A percentile compares a stretch with the other conserved stretches of the same genome.
Evolutionary conservation across 495 filamentous ascomycete genomes (phyloP).

Genomic region (Platismatia glauca): DNA sequence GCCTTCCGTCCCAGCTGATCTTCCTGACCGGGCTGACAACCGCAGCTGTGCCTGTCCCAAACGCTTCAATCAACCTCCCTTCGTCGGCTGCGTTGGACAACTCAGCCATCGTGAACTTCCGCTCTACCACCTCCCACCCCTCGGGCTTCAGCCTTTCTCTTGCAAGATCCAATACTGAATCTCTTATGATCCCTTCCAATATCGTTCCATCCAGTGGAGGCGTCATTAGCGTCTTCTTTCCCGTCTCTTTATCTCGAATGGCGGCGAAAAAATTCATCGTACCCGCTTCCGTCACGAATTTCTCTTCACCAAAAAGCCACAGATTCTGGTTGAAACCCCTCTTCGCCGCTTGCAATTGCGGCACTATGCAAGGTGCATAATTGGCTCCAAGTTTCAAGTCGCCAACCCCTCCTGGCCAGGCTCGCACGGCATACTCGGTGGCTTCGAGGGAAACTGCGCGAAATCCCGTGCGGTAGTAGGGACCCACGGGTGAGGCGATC

Average conservation of each 20-base stretch:
- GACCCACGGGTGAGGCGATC: conserved; percentile 93
- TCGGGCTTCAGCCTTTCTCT: conserved; percentile 71
- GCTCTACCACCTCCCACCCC: conserved; percentile 81
- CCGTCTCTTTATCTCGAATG: conserved; percentile 69
- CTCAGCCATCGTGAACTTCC: conserved; percentile 81
- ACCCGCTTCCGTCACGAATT: conserved; percentile 90
- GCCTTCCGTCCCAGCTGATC: conserved; percentile 73
- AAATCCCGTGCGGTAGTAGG: conserved; percentile 97
- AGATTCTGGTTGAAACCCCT: conserved; percentile 96
- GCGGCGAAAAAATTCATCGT: conserved; percentile 97
- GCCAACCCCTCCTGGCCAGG: conserved; percentile 94
- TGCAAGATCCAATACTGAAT: conserved; percentile 76
- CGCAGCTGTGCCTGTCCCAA: conserved; percentile 85
- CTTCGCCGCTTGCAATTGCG: conserved; percentile 80
- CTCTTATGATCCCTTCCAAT: conserved; percentile 84
- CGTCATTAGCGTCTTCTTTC: conserved; percentile 81
- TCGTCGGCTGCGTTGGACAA: conserved; percentile 70
- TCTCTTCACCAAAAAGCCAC: conserved; percentile 92
- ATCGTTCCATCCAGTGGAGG: conserved; percentile 96
- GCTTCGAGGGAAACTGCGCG: conserved; percentile 91
- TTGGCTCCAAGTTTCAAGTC: conserved; percentile 97
- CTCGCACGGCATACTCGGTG: conserved; percentile 87
- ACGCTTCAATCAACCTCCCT: conserved; percentile 81
- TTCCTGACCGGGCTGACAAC: conserved; percentile 64
- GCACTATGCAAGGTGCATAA: conserved; percentile 92